Evolutionary conservation across 495 filamentous ascomycete species (phyloP).

Genomic region (Aspergillus nidulans): DNA sequence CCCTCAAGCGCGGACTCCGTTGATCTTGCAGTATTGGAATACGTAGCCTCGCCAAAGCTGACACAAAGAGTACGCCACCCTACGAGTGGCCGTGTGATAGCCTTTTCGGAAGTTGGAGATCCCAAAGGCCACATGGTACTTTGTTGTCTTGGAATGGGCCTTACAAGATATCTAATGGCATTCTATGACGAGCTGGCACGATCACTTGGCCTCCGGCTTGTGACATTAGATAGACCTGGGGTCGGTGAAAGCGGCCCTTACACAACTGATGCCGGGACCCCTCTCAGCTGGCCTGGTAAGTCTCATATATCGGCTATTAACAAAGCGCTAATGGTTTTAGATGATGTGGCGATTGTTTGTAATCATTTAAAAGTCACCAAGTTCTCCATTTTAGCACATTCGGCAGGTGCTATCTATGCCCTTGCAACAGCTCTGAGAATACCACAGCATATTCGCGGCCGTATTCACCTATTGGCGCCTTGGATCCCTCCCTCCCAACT

Average conservation of each 20-base stretch:
- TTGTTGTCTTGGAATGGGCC: conserved; percentile 95
- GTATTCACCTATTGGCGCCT: conserved; percentile 90
- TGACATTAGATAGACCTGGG: conserved; percentile 91
- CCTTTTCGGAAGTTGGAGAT: conserved; percentile 95
- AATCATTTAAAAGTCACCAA: conserved; percentile 89
- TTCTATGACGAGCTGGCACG: conserved; percentile 97
- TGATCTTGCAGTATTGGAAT: conserved; percentile 82
- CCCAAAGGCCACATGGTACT: conserved; percentile 89
- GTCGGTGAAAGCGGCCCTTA: conserved; percentile 90
- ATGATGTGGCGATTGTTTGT: conserved; percentile 95
- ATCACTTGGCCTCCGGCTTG: conserved; percentile 81
- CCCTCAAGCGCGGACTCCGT: conserved; percentile 80
- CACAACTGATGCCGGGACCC: conserved; percentile 71
- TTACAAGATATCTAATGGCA: conserved; percentile 92
- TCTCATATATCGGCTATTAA: conserved; percentile 2
- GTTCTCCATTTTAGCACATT: conserved; percentile 97
- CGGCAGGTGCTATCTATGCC: conserved; percentile 94
- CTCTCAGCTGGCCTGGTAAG: conserved; percentile 91
- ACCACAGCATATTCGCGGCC: conserved; percentile 91
- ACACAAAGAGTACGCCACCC: conserved; percentile 84
- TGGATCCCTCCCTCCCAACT: conserved; percentile 99
- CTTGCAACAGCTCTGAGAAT: conserved; percentile 93
- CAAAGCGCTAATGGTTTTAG: conserved; percentile 37
- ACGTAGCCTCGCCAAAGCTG: conserved; percentile 74
- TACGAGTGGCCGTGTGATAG: conserved; percentile 79